Evolutionary conservation across 2,329 filamentous ascomycete species (phyloP), one percentile per base, ranked within the genome.

Genomic region (Fusarium sp.): DNA sequence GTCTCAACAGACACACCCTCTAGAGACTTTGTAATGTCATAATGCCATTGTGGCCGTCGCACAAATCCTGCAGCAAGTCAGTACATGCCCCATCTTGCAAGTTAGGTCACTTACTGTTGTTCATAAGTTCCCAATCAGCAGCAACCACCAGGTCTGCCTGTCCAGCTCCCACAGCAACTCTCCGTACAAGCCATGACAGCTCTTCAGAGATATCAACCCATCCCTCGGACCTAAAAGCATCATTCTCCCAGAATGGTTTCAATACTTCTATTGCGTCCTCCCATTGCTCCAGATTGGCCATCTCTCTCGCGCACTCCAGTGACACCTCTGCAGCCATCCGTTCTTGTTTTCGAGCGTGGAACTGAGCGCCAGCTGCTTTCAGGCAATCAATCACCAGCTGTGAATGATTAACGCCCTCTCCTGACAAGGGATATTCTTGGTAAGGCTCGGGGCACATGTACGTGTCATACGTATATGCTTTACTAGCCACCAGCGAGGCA

Each of bases 391-490:
- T 83, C 35, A 92, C 89, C 27, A 91, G 79, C 67, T 86, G 83
- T 2, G 86, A 83, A 78, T 92, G 90, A 69, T 91, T 85, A 47
- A 90, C 84, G 0, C 89, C 88, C 6, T 80, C 73, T 5, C 87
- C 86, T 22, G 83, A 79, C 15, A 91, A 73, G 0, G 90, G 89
- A 58, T 86, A 86, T 75, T 92, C 90, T 71, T 91, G 85, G 70
- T 90, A 85, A 2, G 91, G 91, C 43, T 90, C 87, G 14, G 90
- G 90, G 65, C 90, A 92, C 83, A 93, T 87, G 79, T 92, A 93
- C 1, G 88, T 90, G 78, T 93, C 91, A 71, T 92, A 92, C 2
- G 85, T 84, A 70, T 90, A 90, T 1, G 86, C 85, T 61, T 87
- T 89, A 74, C 84, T 86, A 11, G 86, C 84, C 9, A 85, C 82